Evolutionary conservation across 2,329 filamentous ascomycete genomes (phyloP), one percentile per base, ranked within the genome.

Genomic region (Whalleya microplaca): DNA sequence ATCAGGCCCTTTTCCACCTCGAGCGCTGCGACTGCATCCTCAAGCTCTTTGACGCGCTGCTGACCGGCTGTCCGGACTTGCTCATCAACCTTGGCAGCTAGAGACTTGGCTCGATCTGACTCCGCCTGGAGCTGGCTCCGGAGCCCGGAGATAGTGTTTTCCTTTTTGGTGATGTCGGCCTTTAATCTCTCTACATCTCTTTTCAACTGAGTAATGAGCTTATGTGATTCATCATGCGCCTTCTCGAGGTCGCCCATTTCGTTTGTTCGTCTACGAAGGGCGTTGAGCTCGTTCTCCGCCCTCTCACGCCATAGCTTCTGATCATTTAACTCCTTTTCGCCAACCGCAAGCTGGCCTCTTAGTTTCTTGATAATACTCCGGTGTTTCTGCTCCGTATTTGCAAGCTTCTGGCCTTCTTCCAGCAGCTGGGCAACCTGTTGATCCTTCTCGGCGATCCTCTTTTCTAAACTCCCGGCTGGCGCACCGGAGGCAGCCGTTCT

Each of bases 361-460:
- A 98, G 75, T 68, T 91, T 93, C 73, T 95, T 96, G 66, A 98
- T 90, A 3, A 88, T 87, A 5, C 85, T 85, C 58, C 94, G 82
- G 62, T 96, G 88, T 68, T 92, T 92, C 73, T 97, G 84, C 71
- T 99, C 95, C 0, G 85, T 90, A 65, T 89, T 90, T 1, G 92
- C 93, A 8, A 98, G 80, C 64, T 89, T 92, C 66, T 95, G 90
- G 0, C 96, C 95, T 76, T 99, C 95, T 65, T 96, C 89, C 80
- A 99, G 90, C 12, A 99, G 78, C 45, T 93, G 78, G 2, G 93
- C 91, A 66, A 98, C 96, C 71, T 91, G 91, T 66, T 94, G 88
- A 66, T 98, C 93, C 69, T 92, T 96, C 67, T 96, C 92, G 1
- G 91, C 90, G 14, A 98, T 73, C 69, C 90, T 92, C 71, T 88